Evolutionary conservation across 1,139 yeast genomes (phyloP), one percentile per base, ranked within the genome.

Genomic region (Taphrina betulina): DNA sequence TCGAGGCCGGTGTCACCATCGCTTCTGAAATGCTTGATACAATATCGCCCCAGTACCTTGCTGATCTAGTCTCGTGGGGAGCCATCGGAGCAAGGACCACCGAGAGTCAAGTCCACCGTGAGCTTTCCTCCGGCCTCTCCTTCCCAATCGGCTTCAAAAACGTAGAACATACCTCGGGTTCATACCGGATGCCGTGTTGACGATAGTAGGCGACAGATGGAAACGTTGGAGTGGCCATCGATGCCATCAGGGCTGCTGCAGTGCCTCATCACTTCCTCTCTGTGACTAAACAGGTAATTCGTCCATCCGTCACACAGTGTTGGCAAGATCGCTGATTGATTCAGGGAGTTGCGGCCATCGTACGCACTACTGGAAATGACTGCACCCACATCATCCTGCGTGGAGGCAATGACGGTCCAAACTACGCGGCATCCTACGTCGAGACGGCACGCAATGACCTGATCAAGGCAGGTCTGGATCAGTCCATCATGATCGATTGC

Each of bases 11-110:
- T 23, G 44, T 43, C 55, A 97, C 97, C 51, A 89, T 92, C 66
- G 98, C 95, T 57, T 85, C 94, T 46, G 98, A 92, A 72, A 92
- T 92, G 97, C 81, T 92, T 71, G 98, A 92, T 71, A 92, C 97
- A 61, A 90, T 90, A 62, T 87, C 96, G 23, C 98, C 98, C n/a
- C 98, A 92, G 77, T 92, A 80, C 77, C 78, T 92, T 64, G 84
- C 95, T 26, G 98, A 92, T 71, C 77, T 89, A 64, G 79, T 92
- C 65, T 85, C 95, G 40, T 82, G 92, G 64, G 98, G 98, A 64
- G 98, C 98, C 60, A 88, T 92, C 73, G 98, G 98, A 68, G 98
- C 98, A 57, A 83, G 98, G 77, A 92, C 98, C 61, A 92, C 98
- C 54, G 98, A 92, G 76, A 88, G 96, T 52, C 98, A 92, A 73